A percentile compares a stretch with the other conserved stretches of the same genome.
Evolutionary conservation across 139 green algal species (phyloP).

Genomic region (Tetraselmis striata): DNA sequence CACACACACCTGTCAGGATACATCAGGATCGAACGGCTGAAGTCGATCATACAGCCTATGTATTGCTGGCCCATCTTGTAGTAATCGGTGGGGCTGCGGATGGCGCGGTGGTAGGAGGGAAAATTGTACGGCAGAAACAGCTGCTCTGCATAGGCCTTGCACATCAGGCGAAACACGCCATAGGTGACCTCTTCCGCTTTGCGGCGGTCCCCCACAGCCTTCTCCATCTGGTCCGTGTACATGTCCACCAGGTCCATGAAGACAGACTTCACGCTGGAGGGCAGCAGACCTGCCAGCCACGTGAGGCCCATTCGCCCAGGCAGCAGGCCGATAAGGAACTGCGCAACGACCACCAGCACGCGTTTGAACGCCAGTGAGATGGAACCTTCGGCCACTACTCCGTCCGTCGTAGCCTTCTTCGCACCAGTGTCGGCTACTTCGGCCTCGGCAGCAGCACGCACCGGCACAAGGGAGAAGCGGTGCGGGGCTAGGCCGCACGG

Average conservation of each 20-base stretch:
- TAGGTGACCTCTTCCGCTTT: not conserved
- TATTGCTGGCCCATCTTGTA: conserved; percentile 94
- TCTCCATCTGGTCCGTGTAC: not conserved
- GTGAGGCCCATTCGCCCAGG: not conserved
- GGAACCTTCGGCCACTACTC: not conserved
- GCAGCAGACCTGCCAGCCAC: not conserved
- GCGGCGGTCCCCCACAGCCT: not conserved
- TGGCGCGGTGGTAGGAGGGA: conserved; percentile 74
- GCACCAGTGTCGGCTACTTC: not conserved
- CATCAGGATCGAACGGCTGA: conserved; percentile 75
- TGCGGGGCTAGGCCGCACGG: too few relatives aligned
- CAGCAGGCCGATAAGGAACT: not conserved
- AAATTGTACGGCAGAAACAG: conserved; percentile 79
- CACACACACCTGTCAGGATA: conserved; percentile 43
- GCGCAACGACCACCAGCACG: not conserved
- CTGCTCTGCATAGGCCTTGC: conserved; percentile 1
- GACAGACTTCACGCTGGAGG: not conserved
- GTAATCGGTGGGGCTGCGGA: conserved; percentile 88
- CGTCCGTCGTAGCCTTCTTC: not conserved
- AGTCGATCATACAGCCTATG: conserved; percentile 82
- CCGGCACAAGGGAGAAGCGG: not conserved
- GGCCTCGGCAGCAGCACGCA: not conserved
- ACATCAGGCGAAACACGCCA: not conserved
- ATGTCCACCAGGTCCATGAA: not conserved
- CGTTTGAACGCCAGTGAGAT: not conserved